Evolutionary conservation across 1,284 basidiomycete genomes (phyloP).

Genomic region (Anthracocystis walkeri): DNA sequence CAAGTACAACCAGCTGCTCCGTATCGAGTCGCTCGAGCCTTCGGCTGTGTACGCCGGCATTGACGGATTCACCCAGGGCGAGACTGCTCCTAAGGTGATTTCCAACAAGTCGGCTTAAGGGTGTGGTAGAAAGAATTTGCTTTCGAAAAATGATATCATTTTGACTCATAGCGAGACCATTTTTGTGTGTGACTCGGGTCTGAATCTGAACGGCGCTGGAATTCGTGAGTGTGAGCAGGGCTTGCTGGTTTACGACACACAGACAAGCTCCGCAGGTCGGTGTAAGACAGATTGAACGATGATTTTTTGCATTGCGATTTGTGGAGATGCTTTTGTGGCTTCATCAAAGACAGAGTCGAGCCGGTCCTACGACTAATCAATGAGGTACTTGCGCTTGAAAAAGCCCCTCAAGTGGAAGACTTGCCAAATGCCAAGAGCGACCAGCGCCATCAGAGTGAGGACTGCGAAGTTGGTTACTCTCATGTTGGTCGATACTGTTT

Average conservation of each 20-base stretch:
- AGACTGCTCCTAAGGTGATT: constrained; percentile 62
- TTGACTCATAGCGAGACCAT: background rate
- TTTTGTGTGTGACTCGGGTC: no score
- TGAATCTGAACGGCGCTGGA: background rate
- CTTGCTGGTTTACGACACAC: background rate
- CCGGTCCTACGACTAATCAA: constrained; percentile 75
- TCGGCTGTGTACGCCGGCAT: constrained; percentile 65
- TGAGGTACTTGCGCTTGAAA: constrained; percentile 97
- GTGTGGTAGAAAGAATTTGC: constrained; percentile 1
- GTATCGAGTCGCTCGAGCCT: constrained; percentile 64
- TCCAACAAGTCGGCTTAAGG: constrained; percentile 52
- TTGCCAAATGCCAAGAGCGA: constrained; percentile 92
- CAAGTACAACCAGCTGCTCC: constrained; percentile 73
- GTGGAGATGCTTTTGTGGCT: background rate
- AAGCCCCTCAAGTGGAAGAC: constrained; percentile 90
- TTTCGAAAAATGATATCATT: background rate
- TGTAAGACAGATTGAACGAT: no score
- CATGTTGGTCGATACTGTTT: constrained; percentile 85
- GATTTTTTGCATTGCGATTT: background rate
- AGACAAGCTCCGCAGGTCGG: no score
- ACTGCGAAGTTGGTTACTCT: constrained; percentile 94
- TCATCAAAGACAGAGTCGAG: background rate
- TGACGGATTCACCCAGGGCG: constrained; percentile 65
- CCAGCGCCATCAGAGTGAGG: constrained; percentile 83
- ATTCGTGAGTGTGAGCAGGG: background rate